Base-by-base conservation (phyloP, 768 basidiomycete genomes). In the Rhizopogon vulgaris region DNA sequence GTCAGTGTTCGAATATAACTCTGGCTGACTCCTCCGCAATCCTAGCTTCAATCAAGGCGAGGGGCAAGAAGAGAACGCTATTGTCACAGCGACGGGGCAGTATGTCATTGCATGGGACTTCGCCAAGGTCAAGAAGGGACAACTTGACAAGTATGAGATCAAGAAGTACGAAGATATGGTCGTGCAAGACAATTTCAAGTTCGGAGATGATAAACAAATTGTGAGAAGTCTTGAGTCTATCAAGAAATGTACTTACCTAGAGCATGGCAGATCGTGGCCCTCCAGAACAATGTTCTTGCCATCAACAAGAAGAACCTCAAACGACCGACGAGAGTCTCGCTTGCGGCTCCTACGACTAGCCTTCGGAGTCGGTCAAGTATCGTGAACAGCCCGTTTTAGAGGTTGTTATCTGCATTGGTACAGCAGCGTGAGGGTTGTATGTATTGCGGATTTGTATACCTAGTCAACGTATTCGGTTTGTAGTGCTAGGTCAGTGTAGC, bases 101-200 rank as follows among this genome's bases (percentile, higher is more conserved):
- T 97, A 82, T 59, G 89, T 97, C 52, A 79, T 97, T 62, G 94
- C 93, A 6, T 99, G 94, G 94, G 94, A 98, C 80, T 95, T 99
- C 66, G 80, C 78, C 41, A 93, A 94, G 64, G 90, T 98, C 57
- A 97, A 95, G 78, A 85, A 85, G 69, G 96, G 96, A 49, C 79
- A 82, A 46, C 76, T 87, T 39, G 90, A 93, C 69, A 88, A 87
- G 67, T 98, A 97, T 63, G 92, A 95, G 62, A 94, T 98, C 74
- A 94, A 94, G 79, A 87, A 87, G 73, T 97, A 96, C 65, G 88
- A 93, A 61, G 93, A 95, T 60, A 77, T 80, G 41, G 94, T 98
- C 52, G 94, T 98, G 0, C 94, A 96, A 57, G 96, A 99, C 69
- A 91, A 87, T 71, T 99, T 99, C 83, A 90, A 87, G 71, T 98